Evolutionary conservation across 2,329 filamentous ascomycete species (phyloP).

Genomic region (Parafenestella ontariensis): DNA sequence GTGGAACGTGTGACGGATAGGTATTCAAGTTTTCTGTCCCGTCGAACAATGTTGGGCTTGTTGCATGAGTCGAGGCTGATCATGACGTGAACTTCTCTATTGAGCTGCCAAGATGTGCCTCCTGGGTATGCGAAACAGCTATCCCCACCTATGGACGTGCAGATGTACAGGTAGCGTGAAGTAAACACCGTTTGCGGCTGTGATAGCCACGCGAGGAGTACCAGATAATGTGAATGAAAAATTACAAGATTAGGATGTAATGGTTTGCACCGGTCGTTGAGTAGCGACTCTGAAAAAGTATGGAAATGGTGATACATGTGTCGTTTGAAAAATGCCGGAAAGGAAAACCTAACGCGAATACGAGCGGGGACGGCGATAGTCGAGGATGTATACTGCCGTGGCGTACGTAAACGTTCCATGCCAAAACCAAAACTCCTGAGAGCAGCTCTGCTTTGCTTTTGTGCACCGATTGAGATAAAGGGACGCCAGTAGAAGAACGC

Average conservation of each 20-base stretch:
- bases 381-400: constrained; percentile 5
- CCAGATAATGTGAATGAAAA: constrained; percentile 28
- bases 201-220: constrained; percentile 18
- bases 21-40: constrained; percentile 1
- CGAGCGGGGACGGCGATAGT: not conserved
- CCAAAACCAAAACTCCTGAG: constrained; percentile 40
- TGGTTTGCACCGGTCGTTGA: constrained; percentile 22
- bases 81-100: constrained; percentile 33
- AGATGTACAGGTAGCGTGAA: constrained; percentile 23
- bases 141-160: constrained; percentile 20
- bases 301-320: constrained; percentile 26
- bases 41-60: constrained; percentile 12
- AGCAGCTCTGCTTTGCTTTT: constrained; percentile 42
- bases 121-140: constrained; percentile 30
- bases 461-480: constrained; percentile 29
- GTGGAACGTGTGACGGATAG: constrained; percentile 18
- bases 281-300: constrained; percentile 10
- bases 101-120: constrained; percentile 35
- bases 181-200: constrained; percentile 11
- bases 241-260: constrained; percentile 29
- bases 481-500: constrained; percentile 25
- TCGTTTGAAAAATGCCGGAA: constrained; percentile 22
- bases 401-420: constrained; percentile 29
- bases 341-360: constrained; percentile 4
- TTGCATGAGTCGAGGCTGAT: constrained; percentile 18